Percentiles rank a stretch among this genome's conserved stretches.
Conservation (phyloP, 106 monocot species). For the Agapanthus africanus region DNA sequence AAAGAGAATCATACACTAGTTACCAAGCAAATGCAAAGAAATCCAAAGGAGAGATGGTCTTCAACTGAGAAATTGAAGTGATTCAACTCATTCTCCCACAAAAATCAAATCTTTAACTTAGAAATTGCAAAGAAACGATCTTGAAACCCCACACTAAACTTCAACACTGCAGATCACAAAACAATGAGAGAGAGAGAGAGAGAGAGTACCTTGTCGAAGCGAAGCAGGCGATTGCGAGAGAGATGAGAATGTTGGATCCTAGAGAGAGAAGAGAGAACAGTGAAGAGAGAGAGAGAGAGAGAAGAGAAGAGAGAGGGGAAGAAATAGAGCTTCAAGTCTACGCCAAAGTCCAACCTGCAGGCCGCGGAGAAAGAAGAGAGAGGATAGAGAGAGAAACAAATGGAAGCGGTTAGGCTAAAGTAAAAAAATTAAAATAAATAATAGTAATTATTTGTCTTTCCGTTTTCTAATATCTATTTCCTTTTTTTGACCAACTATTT, state of each 20-base stretch:
- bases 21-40: background rate
- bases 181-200: background rate
- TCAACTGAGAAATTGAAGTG: background rate
- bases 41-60: no score
- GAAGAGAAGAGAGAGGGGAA: background rate
- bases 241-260: conserved; percentile 5
- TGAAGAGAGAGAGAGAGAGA: background rate
- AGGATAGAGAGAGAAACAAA: background rate
- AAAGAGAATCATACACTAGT: background rate
- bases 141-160: background rate
- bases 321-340: background rate
- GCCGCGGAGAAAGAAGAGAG: background rate
- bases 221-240: background rate
- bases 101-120: conserved; percentile 4
- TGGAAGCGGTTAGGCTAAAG: background rate
- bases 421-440: no score
- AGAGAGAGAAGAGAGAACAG: no score
- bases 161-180: background rate
- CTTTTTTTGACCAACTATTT: no score
- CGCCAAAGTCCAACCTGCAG: conserved; percentile 6
- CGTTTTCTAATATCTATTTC: no score
- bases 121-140: background rate
- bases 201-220: background rate
- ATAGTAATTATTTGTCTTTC: no score
- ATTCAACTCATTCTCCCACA: background rate